Percentiles rank a stretch among this genome's conserved stretches.
Conservation (phyloP, 2,329 filamentous ascomycete species). For the Colletotrichum scovillei region DNA sequence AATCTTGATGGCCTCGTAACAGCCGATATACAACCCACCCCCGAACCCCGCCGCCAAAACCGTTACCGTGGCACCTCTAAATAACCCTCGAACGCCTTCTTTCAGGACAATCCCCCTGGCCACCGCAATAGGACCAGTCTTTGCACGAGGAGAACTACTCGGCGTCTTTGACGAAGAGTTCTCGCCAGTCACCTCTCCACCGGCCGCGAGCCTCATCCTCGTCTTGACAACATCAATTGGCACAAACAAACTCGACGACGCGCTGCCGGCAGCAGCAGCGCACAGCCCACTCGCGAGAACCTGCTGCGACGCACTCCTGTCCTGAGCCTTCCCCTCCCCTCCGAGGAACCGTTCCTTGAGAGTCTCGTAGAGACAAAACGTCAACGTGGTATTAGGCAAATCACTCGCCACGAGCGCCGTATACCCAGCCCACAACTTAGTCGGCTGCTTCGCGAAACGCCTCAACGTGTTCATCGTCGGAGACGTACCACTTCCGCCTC, state of each 20-base stretch:
- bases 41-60: neutral
- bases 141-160: neutral
- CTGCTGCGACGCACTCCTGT: neutral
- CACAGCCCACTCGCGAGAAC: conserved; percentile 9
- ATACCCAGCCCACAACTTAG: conserved; percentile 8
- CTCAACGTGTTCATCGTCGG: neutral
- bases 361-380: conserved; percentile 8
- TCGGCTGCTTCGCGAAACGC: neutral
- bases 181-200: neutral
- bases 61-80: neutral
- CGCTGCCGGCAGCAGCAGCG: conserved; percentile 30
- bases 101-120: neutral
- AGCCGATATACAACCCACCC: neutral
- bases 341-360: neutral
- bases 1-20: neutral
- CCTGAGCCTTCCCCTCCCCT: neutral
- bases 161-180: neutral
- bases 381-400: neutral
- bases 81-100: neutral
- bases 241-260: conserved; percentile 32
- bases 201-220: conserved; percentile 37
- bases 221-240: conserved; percentile 38
- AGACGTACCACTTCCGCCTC: neutral
- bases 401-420: conserved; percentile 7
- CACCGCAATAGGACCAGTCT: neutral